Conservation (phyloP, 2,329 filamentous ascomycete genomes). For the Rutstroemia sp. region DNA sequence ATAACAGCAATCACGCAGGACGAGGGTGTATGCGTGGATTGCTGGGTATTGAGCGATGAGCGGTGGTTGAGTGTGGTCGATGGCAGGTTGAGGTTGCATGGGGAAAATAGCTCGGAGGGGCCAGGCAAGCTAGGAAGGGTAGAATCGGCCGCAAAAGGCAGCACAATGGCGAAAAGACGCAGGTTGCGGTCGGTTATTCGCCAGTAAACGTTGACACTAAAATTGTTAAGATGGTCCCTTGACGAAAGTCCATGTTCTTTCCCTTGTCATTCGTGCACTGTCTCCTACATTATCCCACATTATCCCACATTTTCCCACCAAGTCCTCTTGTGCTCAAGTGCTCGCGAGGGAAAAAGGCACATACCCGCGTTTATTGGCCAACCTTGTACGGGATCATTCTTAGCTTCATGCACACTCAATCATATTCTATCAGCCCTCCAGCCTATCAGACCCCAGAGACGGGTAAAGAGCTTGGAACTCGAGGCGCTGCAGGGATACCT, state of each 20-base stretch:
- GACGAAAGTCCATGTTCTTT: too few species aligned
- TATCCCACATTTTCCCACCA: background rate
- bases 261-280: background rate
- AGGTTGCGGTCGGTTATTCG: too few species aligned
- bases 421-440: background rate
- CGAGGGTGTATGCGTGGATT: background rate
- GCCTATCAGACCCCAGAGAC: background rate
- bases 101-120: too few species aligned
- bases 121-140: too few species aligned
- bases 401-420: constrained; percentile 5
- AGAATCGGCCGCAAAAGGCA: too few species aligned
- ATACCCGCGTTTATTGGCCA: constrained; percentile 4
- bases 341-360: constrained; percentile 1
- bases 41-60: too few species aligned
- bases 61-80: too few species aligned
- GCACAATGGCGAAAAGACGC: too few species aligned
- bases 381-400: constrained; percentile 2
- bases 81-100: too few species aligned
- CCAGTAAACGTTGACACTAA: too few species aligned
- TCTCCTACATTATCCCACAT: background rate
- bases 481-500: background rate
- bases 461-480: background rate
- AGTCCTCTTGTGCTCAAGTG: background rate
- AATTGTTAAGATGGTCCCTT: too few species aligned
- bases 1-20: background rate